A percentile compares a stretch with the other conserved stretches of the same genome.
phyloP scores from a whole-genome alignment of 106 monocot species.

The Phalaenopsis equestris region DNA sequence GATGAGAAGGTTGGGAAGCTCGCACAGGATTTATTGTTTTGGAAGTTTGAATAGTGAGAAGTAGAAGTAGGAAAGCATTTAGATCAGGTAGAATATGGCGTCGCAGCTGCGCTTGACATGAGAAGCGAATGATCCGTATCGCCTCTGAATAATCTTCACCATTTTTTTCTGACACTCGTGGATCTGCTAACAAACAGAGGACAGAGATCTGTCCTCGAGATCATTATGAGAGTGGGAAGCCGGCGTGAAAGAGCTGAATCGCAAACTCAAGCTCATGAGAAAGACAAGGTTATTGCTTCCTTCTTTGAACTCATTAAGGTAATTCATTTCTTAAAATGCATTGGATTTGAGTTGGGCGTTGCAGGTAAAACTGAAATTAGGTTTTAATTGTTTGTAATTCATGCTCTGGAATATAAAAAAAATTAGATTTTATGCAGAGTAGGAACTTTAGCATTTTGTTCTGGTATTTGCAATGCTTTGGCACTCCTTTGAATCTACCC shows the following conservation, averaged over 20 bases:
- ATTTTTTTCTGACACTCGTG: neutral
- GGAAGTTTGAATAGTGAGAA: neutral
- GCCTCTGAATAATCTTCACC: neutral
- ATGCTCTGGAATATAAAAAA: neutral
- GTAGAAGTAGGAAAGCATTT: neutral
- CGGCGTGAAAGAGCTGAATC: neutral
- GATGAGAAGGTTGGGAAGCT: neutral
- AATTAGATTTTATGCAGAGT: neutral
- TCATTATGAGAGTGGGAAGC: neutral
- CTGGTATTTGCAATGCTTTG: too few species aligned
- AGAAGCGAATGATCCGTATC: neutral
- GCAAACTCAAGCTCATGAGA: neutral
- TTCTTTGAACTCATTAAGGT: neutral
- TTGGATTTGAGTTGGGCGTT: neutral
- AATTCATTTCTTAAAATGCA: neutral
- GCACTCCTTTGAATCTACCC: too few species aligned
- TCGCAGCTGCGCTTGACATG: neutral
- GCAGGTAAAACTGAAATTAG: neutral
- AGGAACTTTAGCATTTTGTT: too few species aligned
- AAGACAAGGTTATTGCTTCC: neutral
- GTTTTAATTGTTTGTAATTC: neutral
- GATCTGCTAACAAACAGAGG: slow-evolving; percentile 1
- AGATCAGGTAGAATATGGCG: neutral
- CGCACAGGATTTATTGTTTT: neutral
- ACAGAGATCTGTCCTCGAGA: neutral